Evolutionary conservation across 352 stramenopile species (phyloP), one percentile per base, ranked within the genome.

Genomic region (Sclerospora graminicola): DNA sequence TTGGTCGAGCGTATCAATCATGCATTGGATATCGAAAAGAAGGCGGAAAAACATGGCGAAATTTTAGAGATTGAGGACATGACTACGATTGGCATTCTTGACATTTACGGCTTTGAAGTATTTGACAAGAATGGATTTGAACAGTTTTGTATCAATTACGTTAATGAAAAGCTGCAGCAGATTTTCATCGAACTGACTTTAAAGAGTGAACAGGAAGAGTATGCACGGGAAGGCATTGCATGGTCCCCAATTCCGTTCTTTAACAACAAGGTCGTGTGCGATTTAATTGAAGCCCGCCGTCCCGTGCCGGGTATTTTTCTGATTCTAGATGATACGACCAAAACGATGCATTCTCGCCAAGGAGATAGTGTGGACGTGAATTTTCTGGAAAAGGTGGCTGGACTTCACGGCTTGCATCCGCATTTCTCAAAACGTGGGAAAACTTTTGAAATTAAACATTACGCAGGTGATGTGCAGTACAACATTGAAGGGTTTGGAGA

Each of bases 41-140:
- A 85, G 30, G 74, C 73, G 1, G 76, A 89, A 40, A 86, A 88
- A 32, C 73, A 80, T 37, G 76, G 77, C 23, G 73, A 93, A 47
- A 67, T 83, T 6, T 36, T 89, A 33, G 70, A 88, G 27, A 75
- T 82, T 49, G 36, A 83, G 53, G 52, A 81, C 13, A 83, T 89
- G 69, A 78, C 66, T 13, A 91, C 60, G 41, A 83, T 97, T 54
- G 87, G 89, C 36, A 93, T 98, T 23, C 65, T 98, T 27, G 94
- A 98, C 55, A 97, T 98, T 46, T 98, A 97, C 56, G 92, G 94
- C 1, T 98, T 98, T 70, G 94, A 98, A 57, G 85, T 86, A 15
- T 98, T 98, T 45, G 69, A 95, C 38, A 83, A 82, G 28, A 98
- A 98, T 55, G 84, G 75, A 11, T 97, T 97, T 55, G 88, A 97